Conservation (phyloP, 257 asterid species). For the Jacaranda mimosifolia region DNA sequence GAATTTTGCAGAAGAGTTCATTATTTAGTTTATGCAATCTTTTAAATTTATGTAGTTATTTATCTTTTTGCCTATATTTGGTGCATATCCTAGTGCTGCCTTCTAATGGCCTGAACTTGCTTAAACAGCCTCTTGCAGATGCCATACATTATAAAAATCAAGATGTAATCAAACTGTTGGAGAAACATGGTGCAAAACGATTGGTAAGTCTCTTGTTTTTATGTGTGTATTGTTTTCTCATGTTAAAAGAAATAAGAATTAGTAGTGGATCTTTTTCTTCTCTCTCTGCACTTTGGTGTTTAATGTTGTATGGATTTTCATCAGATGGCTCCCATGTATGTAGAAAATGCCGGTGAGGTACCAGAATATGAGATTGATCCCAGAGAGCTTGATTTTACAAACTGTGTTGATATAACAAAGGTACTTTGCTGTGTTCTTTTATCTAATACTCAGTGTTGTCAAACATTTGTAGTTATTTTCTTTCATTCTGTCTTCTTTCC, state of each 20-base stretch:
- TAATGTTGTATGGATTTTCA: slow-evolving; percentile 8
- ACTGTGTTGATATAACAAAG: slow-evolving; percentile 59
- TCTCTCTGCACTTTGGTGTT: background rate
- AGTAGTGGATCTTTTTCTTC: background rate
- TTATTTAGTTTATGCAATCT: slow-evolving; percentile 4
- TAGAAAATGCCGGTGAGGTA: slow-evolving; percentile 58
- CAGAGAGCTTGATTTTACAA: slow-evolving; percentile 67
- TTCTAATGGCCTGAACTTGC: slow-evolving; percentile 31
- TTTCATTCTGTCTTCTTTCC: background rate
- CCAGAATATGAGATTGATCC: slow-evolving; percentile 78
- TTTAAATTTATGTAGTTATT: background rate
- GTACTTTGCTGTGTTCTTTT: slow-evolving; percentile 33
- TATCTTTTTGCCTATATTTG: slow-evolving; percentile 8
- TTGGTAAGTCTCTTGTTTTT: slow-evolving; percentile 45
- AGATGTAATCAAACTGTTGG: slow-evolving; percentile 62
- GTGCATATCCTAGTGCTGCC: background rate
- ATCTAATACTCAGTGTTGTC: background rate
- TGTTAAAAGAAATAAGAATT: background rate
- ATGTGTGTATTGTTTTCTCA: background rate
- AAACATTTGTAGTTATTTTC: background rate
- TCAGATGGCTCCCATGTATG: slow-evolving; percentile 74
- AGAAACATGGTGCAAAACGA: slow-evolving; percentile 65
- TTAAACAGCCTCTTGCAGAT: slow-evolving; percentile 68
- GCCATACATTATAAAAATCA: slow-evolving; percentile 73
- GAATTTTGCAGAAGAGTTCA: background rate